Evolutionary conservation across 2,329 filamentous ascomycete genomes (phyloP).

Genomic region (Mycosphaerella arachidis): DNA sequence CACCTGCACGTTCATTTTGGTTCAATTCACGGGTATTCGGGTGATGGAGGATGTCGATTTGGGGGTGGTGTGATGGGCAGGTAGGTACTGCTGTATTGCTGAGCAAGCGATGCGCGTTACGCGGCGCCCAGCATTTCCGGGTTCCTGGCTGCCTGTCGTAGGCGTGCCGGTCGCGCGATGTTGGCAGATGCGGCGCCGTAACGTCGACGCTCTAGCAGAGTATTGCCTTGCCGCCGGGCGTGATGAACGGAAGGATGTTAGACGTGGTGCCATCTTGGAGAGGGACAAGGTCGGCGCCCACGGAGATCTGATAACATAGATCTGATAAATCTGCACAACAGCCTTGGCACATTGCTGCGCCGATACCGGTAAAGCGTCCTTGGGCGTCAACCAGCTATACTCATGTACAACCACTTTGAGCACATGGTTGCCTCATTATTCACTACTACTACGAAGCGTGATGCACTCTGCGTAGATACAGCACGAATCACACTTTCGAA

Average conservation of each 20-base stretch:
- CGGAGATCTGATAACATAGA: neutral
- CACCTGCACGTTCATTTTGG: slow-evolving; percentile 15
- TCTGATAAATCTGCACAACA: neutral
- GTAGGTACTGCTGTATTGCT: neutral
- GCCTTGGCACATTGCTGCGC: neutral
- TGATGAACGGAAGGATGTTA: neutral
- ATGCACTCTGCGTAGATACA: too few relatives aligned
- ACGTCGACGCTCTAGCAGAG: neutral
- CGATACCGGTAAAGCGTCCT: neutral
- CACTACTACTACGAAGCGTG: too few relatives aligned
- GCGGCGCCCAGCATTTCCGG: neutral
- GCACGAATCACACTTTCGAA: too few relatives aligned
- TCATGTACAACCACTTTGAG: too few relatives aligned
- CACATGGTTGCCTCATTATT: too few relatives aligned
- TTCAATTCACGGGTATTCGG: neutral
- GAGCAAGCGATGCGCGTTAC: neutral
- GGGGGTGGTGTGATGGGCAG: neutral
- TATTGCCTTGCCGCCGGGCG: neutral
- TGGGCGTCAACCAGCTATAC: too few relatives aligned
- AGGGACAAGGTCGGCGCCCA: neutral
- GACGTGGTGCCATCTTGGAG: neutral
- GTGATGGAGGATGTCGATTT: neutral
- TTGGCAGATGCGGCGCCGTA: neutral
- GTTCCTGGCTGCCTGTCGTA: neutral
- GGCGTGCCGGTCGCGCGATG: neutral